Percentiles rank a stretch among this genome's conserved stretches.
Conservation (phyloP, 257 asterid genomes). For the Solanum phureja region DNA sequence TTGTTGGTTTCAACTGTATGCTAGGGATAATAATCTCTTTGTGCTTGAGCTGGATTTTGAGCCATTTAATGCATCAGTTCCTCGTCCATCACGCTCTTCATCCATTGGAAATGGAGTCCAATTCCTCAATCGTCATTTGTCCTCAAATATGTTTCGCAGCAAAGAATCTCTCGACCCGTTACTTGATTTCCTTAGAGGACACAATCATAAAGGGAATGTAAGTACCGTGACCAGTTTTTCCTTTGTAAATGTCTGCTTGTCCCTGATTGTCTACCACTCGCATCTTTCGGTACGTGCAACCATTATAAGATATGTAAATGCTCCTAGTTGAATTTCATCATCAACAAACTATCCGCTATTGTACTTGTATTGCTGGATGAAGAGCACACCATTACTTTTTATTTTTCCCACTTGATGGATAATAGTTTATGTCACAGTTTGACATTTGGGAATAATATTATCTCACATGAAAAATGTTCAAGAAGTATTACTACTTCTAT, state of each 20-base stretch:
- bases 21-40: constrained; percentile 42
- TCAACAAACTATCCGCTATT: not conserved
- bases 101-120: constrained; percentile 96
- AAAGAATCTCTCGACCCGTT: constrained; percentile 84
- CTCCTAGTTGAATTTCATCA: not conserved
- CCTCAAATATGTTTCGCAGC: constrained; percentile 86
- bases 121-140: constrained; percentile 93
- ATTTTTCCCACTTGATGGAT: not conserved
- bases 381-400: not conserved
- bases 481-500: not conserved
- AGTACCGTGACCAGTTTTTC: constrained; percentile 10
- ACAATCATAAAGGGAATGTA: constrained; percentile 81
- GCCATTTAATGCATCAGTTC: constrained; percentile 88
- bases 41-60: constrained; percentile 93
- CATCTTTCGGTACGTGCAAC: not conserved
- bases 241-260: not conserved
- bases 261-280: not conserved
- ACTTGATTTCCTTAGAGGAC: constrained; percentile 83
- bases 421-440: not conserved
- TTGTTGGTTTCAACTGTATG: constrained; percentile 2
- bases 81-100: constrained; percentile 85
- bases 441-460: not conserved
- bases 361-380: not conserved
- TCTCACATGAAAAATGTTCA: not conserved
- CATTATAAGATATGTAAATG: not conserved